Conservation (phyloP, 371 early-diverging fungal species). For the Apophysomyces ossiformis region DNA sequence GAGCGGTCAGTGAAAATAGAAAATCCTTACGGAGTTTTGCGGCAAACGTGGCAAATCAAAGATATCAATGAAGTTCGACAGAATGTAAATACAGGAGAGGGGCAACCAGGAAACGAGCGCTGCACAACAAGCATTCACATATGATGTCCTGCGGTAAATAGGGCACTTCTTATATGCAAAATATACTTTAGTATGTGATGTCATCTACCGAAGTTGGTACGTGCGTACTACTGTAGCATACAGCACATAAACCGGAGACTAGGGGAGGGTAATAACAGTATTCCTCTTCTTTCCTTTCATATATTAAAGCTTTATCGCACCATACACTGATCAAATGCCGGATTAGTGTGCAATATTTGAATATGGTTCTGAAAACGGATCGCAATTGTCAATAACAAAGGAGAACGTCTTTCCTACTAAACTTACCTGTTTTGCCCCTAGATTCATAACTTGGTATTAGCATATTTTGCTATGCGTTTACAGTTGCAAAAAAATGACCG, state of each 20-base stretch:
- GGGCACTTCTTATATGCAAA: not conserved
- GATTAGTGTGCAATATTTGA: no score
- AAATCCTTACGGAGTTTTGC: conserved; percentile 7
- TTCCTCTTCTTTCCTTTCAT: no score
- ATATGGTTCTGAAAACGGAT: no score
- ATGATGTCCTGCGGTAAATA: not conserved
- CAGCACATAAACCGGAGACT: no score
- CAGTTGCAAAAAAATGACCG: no score
- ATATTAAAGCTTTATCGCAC: no score
- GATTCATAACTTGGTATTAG: no score
- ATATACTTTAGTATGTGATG: not conserved
- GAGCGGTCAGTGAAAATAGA: conserved; percentile 11
- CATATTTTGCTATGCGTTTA: no score
- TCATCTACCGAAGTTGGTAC: not conserved
- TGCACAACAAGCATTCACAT: not conserved
- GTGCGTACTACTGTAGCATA: not conserved
- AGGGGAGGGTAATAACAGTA: not conserved
- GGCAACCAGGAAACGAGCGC: not conserved
- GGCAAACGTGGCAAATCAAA: conserved; percentile 7
- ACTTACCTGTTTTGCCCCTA: no score
- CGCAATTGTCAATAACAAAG: no score
- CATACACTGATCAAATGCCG: no score
- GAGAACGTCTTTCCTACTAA: no score
- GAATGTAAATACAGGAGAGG: not conserved
- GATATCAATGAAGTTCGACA: not conserved